Base-by-base conservation (phyloP, 2,329 filamentous ascomycete species). In the Ceratocystis lukuohia region DNA sequence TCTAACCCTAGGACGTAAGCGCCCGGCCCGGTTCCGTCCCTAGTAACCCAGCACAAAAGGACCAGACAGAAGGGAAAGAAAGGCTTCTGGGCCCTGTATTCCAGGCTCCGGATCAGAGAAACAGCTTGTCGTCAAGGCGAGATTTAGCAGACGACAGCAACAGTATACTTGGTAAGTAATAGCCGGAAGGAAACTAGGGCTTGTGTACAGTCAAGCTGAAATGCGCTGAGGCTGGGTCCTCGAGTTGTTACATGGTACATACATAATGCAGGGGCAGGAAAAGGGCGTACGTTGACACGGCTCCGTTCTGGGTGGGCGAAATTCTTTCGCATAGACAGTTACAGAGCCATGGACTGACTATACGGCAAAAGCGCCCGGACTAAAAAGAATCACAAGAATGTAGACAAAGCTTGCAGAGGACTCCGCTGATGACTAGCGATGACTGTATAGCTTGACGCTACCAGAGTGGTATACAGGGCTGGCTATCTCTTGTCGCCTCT, bases 401-500 rank as follows among this genome's bases (percentile, higher is more conserved):
- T 17, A 30, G 50, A 30, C 50, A 56, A 56, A 30, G 25, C 50
- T 56, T 20, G 25, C 12, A 56, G 50, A 56, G 20, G 20, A 25
- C 20, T 56, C 10, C 8, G 50, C 22, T 56, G 20, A 30, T 30
- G 50, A 53, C 48, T 53, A 25, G 6, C 48, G n/a, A 15, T 46
- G 44, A 48, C 46, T 48, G 5, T 48, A 48, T 48, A 41, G 37
- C 4, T 50, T 50, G 46, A 50, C 46, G n/a, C 46, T 22, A 22
- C 20, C 22, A 22, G 22, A 20, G n/a, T 22, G 50, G 22, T 25
- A 25, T 25, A 25, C 22, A 25, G 22, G 22, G 22, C 50, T 56
- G 50, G 33, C 50, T 56, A 56, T 56, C 50, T 56, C 20, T 56
- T 56, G 22, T 56, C 50, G 50, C 15, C 50, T 56, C 50, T 56